Base-by-base conservation (phyloP, 2,329 filamentous ascomycete genomes). In the Penicillium sumatraense region DNA sequence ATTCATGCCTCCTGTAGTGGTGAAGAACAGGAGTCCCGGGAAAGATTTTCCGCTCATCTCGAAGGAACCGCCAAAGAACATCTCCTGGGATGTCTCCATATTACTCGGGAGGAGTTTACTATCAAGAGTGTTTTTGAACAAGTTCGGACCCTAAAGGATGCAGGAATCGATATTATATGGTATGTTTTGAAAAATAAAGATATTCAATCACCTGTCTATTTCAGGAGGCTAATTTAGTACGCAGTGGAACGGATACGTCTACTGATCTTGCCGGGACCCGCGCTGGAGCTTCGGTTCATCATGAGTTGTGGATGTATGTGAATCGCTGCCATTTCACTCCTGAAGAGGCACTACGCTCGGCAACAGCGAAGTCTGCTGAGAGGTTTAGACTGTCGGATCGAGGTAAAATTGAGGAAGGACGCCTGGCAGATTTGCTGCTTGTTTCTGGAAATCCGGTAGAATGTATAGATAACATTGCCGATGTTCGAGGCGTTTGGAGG, bases 111-210 rank as follows among this genome's bases (percentile, higher is more conserved):
- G 2, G 48, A 45, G n/a, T 51, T 51, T 11, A 49, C 55, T 27
- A 51, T 51, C 44, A 49, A 57, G 23, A 16, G 10, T 45, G 42
- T 38, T 13, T 54, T 48, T 31, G 51, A 44, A n/a, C 55, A 57
- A 20, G 51, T 57, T 5, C 21, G 11, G 26, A 46, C 55, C 7
- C 51, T 54, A 11, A 57, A 57, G 24, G 44, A 57, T n/a, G 51
- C 55, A 2, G 55, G 51, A 14, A 54, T 57, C 7, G 55, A 57
- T 36, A 27, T 57, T n/a, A n/a, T 57, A 3, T 57, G 54, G 54
- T 57, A 14, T 44, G 35, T 2, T 13, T 5, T 14, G 18, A 1
- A 13, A 20, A n/a, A 10, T 2, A 13, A 27, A 10, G 29, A 14
- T 11, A 16, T 31, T 3, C 5, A 33, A 29, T 3, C 24, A 11